Base-by-base conservation (phyloP, 805 yeast genomes). In the Cyberlindnera americana region DNA sequence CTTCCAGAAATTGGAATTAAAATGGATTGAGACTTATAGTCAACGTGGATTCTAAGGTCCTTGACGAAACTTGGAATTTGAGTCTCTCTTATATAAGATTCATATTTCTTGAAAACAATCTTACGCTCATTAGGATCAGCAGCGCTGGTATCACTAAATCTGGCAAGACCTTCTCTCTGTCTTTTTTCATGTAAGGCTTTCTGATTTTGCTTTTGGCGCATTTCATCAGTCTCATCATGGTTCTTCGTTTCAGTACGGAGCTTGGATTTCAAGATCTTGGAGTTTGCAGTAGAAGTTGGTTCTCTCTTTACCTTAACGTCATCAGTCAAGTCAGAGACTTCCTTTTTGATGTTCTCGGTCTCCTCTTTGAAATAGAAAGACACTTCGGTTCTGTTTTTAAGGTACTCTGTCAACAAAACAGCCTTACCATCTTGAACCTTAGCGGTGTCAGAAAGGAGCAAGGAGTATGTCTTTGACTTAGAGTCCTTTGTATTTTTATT, bases 1-100 rank as follows among this genome's bases (percentile, higher is more conserved):
- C 98, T 75, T 47, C 99, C 99, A 55, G 83, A 77, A 43, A 91
- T 83, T 37, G 99, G 99, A 43, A 91, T 67, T 45, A 91, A 77
- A 40, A 91, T 83, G 2, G 97, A 85, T 64, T 90, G 96, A 42
- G 84, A 76, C 56, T 85, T 87, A 60, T 78, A 72, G 60, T 91
- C 99, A 42, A 93, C 89, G 59, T 83, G 90, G 44, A 91, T 79
- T 57, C 81, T 81, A 60, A 93, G 70, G 59, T 90, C 96, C 54
- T 81, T 78, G 15, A 89, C 95, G 52, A 76, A 75, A 26, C 70
- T 65, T 29, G 99, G 98, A 47, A 91, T 81, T 69, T 93, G 98
- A 3, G 93, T 72, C 59, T 91, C 99, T 53, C 97, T 75, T 37
- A 90, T 80, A 62, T 91, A 91, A 0, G 98, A 89, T 67, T 91